Percentiles rank a stretch among this genome's conserved stretches.
Evolutionary conservation across 2,329 filamentous ascomycete genomes (phyloP).

Genomic region (Orbilia ellipsospora): DNA sequence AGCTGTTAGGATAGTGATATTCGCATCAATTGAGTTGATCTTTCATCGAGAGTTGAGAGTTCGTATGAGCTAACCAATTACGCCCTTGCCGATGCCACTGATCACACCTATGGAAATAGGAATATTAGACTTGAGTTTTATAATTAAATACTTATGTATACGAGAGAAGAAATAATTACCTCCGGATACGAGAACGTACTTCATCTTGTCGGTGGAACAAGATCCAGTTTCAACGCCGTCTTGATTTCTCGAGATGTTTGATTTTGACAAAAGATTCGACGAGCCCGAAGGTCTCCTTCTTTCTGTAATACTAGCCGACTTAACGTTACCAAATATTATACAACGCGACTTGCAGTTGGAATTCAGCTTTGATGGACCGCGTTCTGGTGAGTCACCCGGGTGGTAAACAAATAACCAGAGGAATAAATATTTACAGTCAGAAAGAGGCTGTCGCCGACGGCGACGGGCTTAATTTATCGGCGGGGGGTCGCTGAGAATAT

Average conservation of each 20-base stretch:
- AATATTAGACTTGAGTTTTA: conserved; percentile 40
- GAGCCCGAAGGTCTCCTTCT: no score
- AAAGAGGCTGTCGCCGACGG: not conserved
- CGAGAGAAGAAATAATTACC: conserved; percentile 66
- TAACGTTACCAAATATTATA: no score
- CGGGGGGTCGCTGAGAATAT: not conserved
- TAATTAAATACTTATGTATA: conserved; percentile 14
- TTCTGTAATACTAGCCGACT: no score
- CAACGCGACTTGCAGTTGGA: not conserved
- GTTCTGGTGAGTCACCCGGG: conserved; percentile 30
- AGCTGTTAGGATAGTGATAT: conserved; percentile 64
- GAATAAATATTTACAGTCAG: conserved; percentile 34
- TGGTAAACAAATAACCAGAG: not conserved
- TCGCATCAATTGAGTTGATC: conserved; percentile 32
- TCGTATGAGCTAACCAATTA: conserved; percentile 69
- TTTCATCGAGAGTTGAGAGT: not conserved
- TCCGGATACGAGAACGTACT: conserved; percentile 83
- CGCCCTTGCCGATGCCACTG: conserved; percentile 72
- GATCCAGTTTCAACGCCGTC: conserved; percentile 14
- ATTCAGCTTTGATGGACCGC: conserved; percentile 3
- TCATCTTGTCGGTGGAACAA: conserved; percentile 68
- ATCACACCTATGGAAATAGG: conserved; percentile 65
- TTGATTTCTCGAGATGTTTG: conserved; percentile 30
- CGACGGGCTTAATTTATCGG: not conserved
- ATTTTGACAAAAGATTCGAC: no score